A percentile compares a stretch with the other conserved stretches of the same genome.
These are phyloP conservation scores for Acanthamoeba culbertsoni DNA, from an alignment of 208 protist genomes.

Conservation along the genomic window DNA sequence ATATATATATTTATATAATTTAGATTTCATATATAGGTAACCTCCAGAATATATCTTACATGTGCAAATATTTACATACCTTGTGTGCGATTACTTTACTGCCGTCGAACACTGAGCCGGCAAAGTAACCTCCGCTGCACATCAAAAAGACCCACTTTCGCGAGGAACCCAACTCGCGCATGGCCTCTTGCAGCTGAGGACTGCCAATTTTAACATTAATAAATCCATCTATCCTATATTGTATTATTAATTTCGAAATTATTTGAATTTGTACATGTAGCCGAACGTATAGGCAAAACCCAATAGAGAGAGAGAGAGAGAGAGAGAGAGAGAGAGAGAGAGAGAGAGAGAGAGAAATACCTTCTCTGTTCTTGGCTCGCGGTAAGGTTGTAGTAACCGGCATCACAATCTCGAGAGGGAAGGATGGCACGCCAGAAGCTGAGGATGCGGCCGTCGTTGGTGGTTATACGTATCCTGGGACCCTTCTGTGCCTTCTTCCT, in stretches of 20 bases:
- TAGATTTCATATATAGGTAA: neutral
- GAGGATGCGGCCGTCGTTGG: neutral
- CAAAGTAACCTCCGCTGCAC: constrained; percentile 68
- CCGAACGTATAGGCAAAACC: too few relatives aligned
- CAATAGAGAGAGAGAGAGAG: too few relatives aligned
- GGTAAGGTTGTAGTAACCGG: neutral
- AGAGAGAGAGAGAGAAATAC: neutral
- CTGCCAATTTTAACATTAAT: neutral
- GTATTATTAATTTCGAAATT: neutral
- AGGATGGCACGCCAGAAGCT: constrained; percentile 45
- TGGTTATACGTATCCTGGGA: neutral
- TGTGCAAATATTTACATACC: neutral
- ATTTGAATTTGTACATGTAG: neutral
- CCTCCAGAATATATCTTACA: neutral
- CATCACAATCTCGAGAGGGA: neutral
- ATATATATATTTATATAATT: too few relatives aligned
- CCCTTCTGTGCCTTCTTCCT: neutral
- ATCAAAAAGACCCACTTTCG: constrained; percentile 60
- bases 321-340: neutral
- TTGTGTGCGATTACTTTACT: constrained; percentile 53
- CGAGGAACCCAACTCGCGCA: neutral
- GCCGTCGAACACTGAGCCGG: constrained; percentile 40
- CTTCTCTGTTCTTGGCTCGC: neutral
- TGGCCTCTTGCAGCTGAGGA: neutral
- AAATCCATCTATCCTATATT: neutral